Evolutionary conservation across 176 grass and related monocot genomes (phyloP).

Genomic region (Saccharum officinarum): DNA sequence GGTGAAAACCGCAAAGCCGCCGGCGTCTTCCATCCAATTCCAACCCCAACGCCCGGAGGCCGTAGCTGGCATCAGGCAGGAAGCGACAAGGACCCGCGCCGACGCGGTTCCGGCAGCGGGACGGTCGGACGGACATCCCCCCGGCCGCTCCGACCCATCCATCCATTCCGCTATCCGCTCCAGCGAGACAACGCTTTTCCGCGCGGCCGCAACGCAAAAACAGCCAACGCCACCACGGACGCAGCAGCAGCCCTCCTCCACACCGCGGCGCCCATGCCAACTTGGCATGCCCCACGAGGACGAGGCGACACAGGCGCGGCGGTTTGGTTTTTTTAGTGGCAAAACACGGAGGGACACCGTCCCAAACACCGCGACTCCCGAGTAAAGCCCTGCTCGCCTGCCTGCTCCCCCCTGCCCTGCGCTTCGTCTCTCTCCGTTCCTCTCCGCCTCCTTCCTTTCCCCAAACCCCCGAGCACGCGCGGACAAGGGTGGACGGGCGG

Average conservation of each 20-base stretch:
- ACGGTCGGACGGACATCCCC: no score
- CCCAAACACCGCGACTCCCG: slow-evolving; percentile 24
- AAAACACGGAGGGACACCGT: not conserved
- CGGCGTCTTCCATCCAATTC: not conserved
- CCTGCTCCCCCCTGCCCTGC: not conserved
- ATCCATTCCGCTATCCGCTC: not conserved
- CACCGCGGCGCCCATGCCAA: not conserved
- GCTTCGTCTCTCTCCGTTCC: not conserved
- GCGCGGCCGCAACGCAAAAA: not conserved
- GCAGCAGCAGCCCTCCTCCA: not conserved
- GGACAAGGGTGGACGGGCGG: not conserved
- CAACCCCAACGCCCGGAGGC: not conserved
- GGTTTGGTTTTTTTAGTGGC: slow-evolving; percentile 18
- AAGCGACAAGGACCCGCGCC: slow-evolving; percentile 43
- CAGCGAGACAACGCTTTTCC: not conserved
- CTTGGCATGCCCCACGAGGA: not conserved
- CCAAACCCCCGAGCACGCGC: slow-evolving; percentile 16
- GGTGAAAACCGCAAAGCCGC: not conserved
- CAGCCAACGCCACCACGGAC: not conserved
- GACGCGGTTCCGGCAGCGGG: slow-evolving; percentile 6
- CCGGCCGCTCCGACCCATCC: no score
- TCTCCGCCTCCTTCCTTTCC: not conserved
- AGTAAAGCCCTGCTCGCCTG: not conserved
- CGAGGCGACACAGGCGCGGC: not conserved
- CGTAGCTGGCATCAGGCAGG: slow-evolving; percentile 25